phyloP scores from a whole-genome alignment of 306 rosid genomes.

The Vachellia pachyceras region DNA sequence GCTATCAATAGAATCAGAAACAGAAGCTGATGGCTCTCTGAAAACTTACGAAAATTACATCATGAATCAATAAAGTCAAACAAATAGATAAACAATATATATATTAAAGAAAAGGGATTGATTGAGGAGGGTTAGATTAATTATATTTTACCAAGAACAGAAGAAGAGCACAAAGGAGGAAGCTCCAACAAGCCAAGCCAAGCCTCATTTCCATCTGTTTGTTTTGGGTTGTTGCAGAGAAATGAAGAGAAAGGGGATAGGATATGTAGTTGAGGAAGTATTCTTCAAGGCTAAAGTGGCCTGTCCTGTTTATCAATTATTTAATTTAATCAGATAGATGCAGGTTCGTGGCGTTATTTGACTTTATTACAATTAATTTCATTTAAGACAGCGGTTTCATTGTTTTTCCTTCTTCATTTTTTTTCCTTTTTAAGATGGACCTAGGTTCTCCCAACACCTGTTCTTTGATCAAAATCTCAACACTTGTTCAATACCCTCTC shows the following conservation, averaged over 20 bases:
- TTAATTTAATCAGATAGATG: not conserved
- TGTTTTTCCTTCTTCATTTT: not conserved
- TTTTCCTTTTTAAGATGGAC: too few species aligned
- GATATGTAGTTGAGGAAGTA: not conserved
- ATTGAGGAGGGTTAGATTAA: not conserved
- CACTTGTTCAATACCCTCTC: too few species aligned
- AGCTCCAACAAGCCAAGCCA: slow-evolving; percentile 40
- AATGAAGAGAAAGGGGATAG: not conserved
- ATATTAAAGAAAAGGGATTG: not conserved
- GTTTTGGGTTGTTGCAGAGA: not conserved
- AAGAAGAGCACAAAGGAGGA: slow-evolving; percentile 44
- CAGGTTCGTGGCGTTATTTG: not conserved
- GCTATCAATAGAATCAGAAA: not conserved
- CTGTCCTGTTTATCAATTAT: not conserved
- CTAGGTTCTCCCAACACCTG: too few species aligned
- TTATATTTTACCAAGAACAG: slow-evolving; percentile 48
- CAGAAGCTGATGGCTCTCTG: not conserved
- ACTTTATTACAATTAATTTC: not conserved
- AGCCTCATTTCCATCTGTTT: slow-evolving; percentile 44
- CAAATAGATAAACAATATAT: not conserved
- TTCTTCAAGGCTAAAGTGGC: not conserved
- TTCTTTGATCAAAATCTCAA: too few species aligned
- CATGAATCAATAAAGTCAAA: not conserved
- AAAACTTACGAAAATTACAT: not conserved
- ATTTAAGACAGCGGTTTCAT: not conserved